Conservation (phyloP, 805 yeast genomes). For the Candida nitratophila region DNA sequence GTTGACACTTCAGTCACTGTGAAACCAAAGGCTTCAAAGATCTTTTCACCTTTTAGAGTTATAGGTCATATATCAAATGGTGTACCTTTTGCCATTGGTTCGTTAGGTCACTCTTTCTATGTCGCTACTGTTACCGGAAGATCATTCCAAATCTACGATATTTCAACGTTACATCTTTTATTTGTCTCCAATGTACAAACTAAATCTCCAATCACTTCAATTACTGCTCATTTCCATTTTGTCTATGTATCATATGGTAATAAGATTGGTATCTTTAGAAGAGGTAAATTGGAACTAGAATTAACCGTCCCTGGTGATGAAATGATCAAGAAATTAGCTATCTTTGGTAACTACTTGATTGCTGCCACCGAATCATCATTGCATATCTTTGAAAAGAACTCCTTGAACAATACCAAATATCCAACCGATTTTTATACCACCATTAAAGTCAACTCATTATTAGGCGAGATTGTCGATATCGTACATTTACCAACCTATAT, state of each 20-base stretch:
- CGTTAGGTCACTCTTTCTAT: slow-evolving; percentile 81
- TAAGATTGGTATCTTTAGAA: slow-evolving; percentile 67
- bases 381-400: slow-evolving; percentile 22
- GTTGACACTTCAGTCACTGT: neutral
- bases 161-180: slow-evolving; percentile 71
- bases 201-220: slow-evolving; percentile 55
- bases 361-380: slow-evolving; percentile 36
- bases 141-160: slow-evolving; percentile 90
- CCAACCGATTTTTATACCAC: slow-evolving; percentile 65
- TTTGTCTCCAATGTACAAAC: slow-evolving; percentile 84
- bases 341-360: slow-evolving; percentile 76
- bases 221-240: slow-evolving; percentile 77
- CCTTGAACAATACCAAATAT: slow-evolving; percentile 26
- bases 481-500: slow-evolving; percentile 87
- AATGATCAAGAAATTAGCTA: slow-evolving; percentile 41
- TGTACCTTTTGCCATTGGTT: slow-evolving; percentile 80
- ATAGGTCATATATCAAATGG: slow-evolving; percentile 87
- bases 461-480: slow-evolving; percentile 64
- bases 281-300: slow-evolving; percentile 62
- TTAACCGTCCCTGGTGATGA: slow-evolving; percentile 20
- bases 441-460: slow-evolving; percentile 40
- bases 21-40: slow-evolving; percentile 35
- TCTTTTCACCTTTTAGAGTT: slow-evolving; percentile 81
- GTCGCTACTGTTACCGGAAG: slow-evolving; percentile 86
- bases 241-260: slow-evolving; percentile 73